Evolutionary conservation across 495 filamentous ascomycete genomes (phyloP).

Genomic region (Neurospora tetrasperma): DNA sequence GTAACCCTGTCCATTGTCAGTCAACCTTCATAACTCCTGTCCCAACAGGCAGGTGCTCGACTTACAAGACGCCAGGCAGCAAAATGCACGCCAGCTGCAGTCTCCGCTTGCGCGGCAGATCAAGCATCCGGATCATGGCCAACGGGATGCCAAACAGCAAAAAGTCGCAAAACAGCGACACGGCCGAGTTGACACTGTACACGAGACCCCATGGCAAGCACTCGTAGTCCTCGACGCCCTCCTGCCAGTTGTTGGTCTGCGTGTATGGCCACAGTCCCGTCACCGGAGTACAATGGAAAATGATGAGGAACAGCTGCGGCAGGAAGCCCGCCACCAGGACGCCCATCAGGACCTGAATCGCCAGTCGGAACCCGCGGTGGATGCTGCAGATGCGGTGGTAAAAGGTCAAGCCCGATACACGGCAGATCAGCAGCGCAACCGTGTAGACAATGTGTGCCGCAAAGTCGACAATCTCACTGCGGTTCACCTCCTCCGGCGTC

Average conservation of each 20-base stretch:
- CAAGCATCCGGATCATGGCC: slow-evolving; percentile 29
- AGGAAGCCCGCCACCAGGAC: slow-evolving; percentile 30
- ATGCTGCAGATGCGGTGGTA: slow-evolving; percentile 33
- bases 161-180: slow-evolving; percentile 35
- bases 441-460: slow-evolving; percentile 39
- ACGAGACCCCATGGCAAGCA: slow-evolving; percentile 36
- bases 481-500: slow-evolving; percentile 20
- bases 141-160: slow-evolving; percentile 35
- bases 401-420: slow-evolving; percentile 39
- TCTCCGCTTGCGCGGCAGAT: slow-evolving; percentile 26
- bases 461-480: slow-evolving; percentile 35
- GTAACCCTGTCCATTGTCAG: slow-evolving; percentile 25
- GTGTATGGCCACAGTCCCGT: slow-evolving; percentile 36
- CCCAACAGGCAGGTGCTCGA: neutral
- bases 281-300: slow-evolving; percentile 36
- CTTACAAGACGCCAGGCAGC: slow-evolving; percentile 37
- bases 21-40: neutral
- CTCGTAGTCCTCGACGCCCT: slow-evolving; percentile 18
- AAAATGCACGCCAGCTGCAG: slow-evolving; percentile 31
- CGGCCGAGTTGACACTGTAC: slow-evolving; percentile 33
- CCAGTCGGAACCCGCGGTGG: slow-evolving; percentile 22
- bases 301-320: slow-evolving; percentile 33
- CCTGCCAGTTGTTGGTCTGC: slow-evolving; percentile 20
- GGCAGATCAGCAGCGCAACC: slow-evolving; percentile 34
- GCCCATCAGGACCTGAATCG: slow-evolving; percentile 24